These are phyloP conservation scores for Blastobotrys elegans DNA, from an alignment of 1,139 yeast species.

Conservation along the genomic window DNA sequence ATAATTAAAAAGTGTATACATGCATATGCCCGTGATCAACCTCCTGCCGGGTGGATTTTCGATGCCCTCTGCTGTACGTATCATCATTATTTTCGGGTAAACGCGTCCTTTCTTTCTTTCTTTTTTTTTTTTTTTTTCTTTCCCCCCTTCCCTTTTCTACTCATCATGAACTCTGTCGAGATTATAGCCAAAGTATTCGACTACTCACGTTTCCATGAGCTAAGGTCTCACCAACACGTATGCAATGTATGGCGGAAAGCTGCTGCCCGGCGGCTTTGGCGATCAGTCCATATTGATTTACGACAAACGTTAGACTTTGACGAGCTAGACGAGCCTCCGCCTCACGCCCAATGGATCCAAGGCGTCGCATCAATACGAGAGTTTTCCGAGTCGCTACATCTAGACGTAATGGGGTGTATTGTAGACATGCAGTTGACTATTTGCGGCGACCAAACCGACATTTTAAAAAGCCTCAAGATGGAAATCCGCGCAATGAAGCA, in stretches of 20 bases:
- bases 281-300: conserved; percentile 1
- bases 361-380: background rate
- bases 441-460: background rate
- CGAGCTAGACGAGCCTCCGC: background rate
- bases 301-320: background rate
- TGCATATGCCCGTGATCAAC: no score
- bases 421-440: background rate
- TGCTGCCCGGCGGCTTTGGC: background rate
- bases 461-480: background rate
- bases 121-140: background rate
- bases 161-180: background rate
- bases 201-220: background rate
- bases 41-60: no score
- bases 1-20: no score
- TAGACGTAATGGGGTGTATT: background rate
- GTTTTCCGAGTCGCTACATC: background rate
- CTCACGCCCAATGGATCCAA: background rate
- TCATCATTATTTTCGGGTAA: no score
- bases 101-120: no score
- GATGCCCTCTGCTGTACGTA: no score
- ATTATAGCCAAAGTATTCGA: background rate
- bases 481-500: background rate
- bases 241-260: background rate
- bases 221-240: background rate
- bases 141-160: background rate